These are phyloP conservation scores for Cladosporium austrohemisphaericum DNA, from an alignment of 2,329 filamentous ascomycete genomes.

Conservation along the genomic window DNA sequence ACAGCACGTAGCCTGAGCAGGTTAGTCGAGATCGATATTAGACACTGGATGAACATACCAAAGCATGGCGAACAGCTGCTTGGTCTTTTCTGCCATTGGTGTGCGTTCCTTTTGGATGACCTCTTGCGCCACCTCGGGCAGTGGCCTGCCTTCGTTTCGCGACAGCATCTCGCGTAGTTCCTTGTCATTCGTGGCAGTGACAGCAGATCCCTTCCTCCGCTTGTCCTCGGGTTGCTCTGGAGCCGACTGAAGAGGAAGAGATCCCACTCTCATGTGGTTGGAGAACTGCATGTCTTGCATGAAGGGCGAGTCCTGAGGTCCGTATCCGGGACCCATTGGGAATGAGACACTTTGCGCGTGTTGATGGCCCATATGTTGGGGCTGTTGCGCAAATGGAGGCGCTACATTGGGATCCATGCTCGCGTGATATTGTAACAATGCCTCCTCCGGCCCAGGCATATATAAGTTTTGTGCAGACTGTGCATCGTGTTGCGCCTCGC, in stretches of 20 bases:
- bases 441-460: conserved; percentile 27
- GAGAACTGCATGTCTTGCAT: conserved; percentile 26
- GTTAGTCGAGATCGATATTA: conserved; percentile 20
- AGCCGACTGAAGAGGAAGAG: conserved; percentile 23
- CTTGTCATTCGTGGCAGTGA: conserved; percentile 74
- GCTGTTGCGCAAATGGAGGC: conserved; percentile 9
- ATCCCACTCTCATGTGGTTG: conserved; percentile 27
- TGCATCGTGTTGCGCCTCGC: conserved; percentile 26
- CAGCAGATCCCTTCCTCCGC: conserved; percentile 56
- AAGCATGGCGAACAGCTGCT: conserved; percentile 84
- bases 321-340: conserved; percentile 23
- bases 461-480: conserved; percentile 20
- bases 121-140: conserved; percentile 71
- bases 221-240: conserved; percentile 40
- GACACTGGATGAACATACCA: conserved; percentile 59
- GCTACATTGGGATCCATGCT: conserved; percentile 22
- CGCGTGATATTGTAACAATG: conserved; percentile 31
- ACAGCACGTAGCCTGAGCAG: conserved; percentile 65
- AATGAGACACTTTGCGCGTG: conserved; percentile 22
- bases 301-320: conserved; percentile 26
- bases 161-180: conserved; percentile 73
- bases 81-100: conserved; percentile 75
- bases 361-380: conserved; percentile 21
- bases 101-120: conserved; percentile 76
- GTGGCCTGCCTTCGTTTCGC: conserved; percentile 62